Percentiles rank a stretch among this genome's conserved stretches.
Conservation (phyloP, 2,329 filamentous ascomycete species). For the Penicillium sp. region DNA sequence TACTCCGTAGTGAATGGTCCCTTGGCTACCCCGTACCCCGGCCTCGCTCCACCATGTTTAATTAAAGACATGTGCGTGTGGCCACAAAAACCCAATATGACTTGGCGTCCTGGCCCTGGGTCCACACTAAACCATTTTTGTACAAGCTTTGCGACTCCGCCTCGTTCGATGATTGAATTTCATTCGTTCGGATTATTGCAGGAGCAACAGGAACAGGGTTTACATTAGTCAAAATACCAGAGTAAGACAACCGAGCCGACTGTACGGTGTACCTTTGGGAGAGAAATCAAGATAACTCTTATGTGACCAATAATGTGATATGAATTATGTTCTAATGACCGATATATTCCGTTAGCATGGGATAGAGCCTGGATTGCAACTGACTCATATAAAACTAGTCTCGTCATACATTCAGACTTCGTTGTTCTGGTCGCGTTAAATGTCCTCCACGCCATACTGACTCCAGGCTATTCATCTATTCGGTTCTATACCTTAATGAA, state of each 20-base stretch:
- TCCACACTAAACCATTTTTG: conserved; percentile 1
- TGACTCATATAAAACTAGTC: conserved; percentile 3
- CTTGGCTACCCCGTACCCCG: not conserved
- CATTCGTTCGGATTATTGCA: not conserved
- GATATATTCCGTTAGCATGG: not conserved
- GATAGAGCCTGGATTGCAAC: not conserved
- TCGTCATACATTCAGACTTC: not conserved
- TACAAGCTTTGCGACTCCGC: not conserved
- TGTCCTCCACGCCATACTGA: not conserved
- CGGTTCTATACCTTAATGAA: not conserved
- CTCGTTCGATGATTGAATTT: not conserved
- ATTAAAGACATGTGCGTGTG: conserved; percentile 5
- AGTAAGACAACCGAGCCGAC: not conserved
- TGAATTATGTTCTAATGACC: not conserved
- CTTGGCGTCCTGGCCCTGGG: not conserved
- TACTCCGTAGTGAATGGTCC: not conserved
- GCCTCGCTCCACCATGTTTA: not conserved
- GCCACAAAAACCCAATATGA: not conserved
- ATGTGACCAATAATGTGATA: not conserved
- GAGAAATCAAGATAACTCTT: not conserved
- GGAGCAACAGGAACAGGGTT: not conserved
- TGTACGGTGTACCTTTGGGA: not conserved
- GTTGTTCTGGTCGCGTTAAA: not conserved
- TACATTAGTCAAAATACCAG: not conserved
- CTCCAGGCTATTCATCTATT: not conserved